Conservation (phyloP, 139 green algal genomes). For the Limnomonas spitsbergensis region DNA sequence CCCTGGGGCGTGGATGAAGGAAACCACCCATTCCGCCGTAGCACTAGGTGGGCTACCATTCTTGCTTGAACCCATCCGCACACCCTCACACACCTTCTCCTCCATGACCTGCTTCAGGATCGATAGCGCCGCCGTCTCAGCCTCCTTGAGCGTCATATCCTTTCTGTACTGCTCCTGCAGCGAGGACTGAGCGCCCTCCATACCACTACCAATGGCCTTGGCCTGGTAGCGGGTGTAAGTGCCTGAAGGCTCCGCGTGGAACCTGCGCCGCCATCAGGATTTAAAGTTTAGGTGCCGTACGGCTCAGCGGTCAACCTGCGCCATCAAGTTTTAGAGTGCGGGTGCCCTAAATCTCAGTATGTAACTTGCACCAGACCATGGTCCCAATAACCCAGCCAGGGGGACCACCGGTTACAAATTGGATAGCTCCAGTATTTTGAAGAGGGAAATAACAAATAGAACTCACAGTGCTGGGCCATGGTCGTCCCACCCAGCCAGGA, state of each 20-base stretch:
- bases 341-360: not conserved
- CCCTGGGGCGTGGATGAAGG: too few species aligned
- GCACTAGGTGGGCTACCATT: too few species aligned
- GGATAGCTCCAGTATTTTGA: too few species aligned
- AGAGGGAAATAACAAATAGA: too few species aligned
- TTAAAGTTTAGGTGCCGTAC: too few species aligned
- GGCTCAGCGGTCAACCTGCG: not conserved
- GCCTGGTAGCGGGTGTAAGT: constrained; percentile 89
- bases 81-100: constrained; percentile 97
- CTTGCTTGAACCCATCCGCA: not conserved
- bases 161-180: constrained; percentile 77
- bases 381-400: too few species aligned
- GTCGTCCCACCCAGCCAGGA: constrained; percentile 91
- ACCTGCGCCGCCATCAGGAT: constrained; percentile 51
- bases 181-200: constrained; percentile 84
- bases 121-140: constrained; percentile 88
- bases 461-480: constrained; percentile 50
- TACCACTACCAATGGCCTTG: constrained; percentile 93
- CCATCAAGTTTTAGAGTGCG: not conserved
- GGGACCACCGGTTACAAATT: too few species aligned
- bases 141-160: constrained; percentile 92
- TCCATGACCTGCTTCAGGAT: constrained; percentile 99
- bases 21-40: too few species aligned
- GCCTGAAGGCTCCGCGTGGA: constrained; percentile 93
- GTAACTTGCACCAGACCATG: too few species aligned